phyloP scores from a whole-genome alignment of 306 rosid species.

The Abrus pulchellus region DNA sequence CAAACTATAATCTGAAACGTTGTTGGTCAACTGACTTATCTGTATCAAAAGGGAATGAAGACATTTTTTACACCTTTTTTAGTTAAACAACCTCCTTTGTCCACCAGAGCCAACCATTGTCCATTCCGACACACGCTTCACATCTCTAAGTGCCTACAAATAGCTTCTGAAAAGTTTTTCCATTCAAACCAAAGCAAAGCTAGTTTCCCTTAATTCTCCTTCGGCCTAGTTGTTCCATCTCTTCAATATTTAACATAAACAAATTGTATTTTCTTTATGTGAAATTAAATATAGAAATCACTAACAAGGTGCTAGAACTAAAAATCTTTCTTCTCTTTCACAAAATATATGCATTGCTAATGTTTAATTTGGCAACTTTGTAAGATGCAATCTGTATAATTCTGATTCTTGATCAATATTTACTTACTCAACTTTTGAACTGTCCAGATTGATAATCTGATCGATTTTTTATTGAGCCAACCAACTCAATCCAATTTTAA shows the following conservation, averaged over 20 bases:
- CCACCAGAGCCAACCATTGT: neutral
- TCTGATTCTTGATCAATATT: too few relatives aligned
- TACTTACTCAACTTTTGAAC: too few relatives aligned
- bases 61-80: neutral
- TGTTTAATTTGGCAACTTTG: too few relatives aligned
- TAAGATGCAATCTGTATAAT: too few relatives aligned
- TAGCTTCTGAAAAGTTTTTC: neutral
- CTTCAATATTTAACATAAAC: neutral
- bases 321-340: too few relatives aligned
- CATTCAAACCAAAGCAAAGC: conserved; percentile 14
- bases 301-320: too few relatives aligned
- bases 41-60: neutral
- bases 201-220: neutral
- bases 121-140: neutral
- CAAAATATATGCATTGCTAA: too few relatives aligned
- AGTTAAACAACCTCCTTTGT: neutral
- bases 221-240: neutral
- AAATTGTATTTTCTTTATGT: too few relatives aligned
- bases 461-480: too few relatives aligned
- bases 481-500: too few relatives aligned
- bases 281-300: too few relatives aligned
- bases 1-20: neutral
- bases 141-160: neutral
- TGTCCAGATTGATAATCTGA: too few relatives aligned
- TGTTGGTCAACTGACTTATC: conserved; percentile 29